Evolutionary conservation across 2,329 filamentous ascomycete genomes (phyloP).

Genomic region (Fusarium sp.): DNA sequence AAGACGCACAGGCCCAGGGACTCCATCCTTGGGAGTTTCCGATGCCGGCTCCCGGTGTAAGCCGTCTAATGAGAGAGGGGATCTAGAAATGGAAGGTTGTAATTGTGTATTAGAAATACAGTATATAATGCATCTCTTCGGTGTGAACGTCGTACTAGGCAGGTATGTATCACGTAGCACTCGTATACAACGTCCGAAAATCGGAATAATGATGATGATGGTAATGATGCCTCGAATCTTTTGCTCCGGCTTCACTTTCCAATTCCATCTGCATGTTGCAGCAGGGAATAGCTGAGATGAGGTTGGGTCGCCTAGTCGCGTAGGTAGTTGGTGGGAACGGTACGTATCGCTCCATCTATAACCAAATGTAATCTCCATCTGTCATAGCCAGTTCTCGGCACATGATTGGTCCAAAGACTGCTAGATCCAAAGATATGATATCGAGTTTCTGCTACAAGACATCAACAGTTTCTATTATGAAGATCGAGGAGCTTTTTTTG

Average conservation of each 20-base stretch:
- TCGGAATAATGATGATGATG: background rate
- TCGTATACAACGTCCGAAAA: background rate
- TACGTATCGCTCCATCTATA: slow-evolving; percentile 27
- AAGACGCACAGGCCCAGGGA: slow-evolving; percentile 12
- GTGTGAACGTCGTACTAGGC: too few species aligned
- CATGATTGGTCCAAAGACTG: slow-evolving; percentile 33
- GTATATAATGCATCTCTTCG: too few species aligned
- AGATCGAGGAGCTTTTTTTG: background rate
- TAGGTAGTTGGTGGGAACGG: slow-evolving; percentile 23
- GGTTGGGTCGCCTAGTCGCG: background rate
- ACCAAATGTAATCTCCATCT: slow-evolving; percentile 43
- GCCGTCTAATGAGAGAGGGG: slow-evolving; percentile 2
- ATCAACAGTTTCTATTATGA: slow-evolving; percentile 13
- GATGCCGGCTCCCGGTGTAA: slow-evolving; percentile 41
- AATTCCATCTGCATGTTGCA: slow-evolving; percentile 2
- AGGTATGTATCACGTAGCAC: too few species aligned
- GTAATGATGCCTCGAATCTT: background rate
- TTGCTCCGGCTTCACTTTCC: slow-evolving; percentile 15
- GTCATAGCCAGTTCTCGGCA: slow-evolving; percentile 34
- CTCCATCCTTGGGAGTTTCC: slow-evolving; percentile 12
- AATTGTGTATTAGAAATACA: background rate
- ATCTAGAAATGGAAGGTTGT: slow-evolving; percentile 4
- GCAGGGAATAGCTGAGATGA: slow-evolving; percentile 9
- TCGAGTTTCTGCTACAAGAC: slow-evolving; percentile 31
- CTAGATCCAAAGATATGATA: slow-evolving; percentile 43